Evolutionary conservation across 345 rosid genomes (phyloP).

Genomic region (Camelina neglecta): DNA sequence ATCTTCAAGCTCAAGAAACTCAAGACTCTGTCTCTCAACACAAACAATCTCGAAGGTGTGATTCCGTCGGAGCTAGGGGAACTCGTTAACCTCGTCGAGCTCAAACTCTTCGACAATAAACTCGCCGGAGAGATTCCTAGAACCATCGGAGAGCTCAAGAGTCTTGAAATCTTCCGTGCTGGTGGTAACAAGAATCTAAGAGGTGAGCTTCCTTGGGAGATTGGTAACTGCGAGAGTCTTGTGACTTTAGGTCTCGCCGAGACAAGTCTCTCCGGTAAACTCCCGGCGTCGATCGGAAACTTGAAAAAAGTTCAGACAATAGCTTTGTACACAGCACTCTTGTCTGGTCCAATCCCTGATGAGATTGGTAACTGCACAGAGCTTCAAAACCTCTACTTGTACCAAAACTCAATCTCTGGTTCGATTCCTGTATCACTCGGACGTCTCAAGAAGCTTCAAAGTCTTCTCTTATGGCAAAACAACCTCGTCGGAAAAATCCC

Average conservation of each 20-base stretch:
- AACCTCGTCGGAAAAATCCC: conserved; percentile 85
- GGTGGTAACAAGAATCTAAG: conserved; percentile 91
- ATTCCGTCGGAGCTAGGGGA: conserved; percentile 77
- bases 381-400: conserved; percentile 79
- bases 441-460: conserved; percentile 75
- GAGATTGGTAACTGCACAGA: conserved; percentile 87
- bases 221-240: conserved; percentile 82
- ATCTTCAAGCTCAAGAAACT: conserved; percentile 68
- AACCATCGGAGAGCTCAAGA: conserved; percentile 67
- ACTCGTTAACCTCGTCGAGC: conserved; percentile 57
- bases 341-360: conserved; percentile 81
- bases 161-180: conserved; percentile 64
- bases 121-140: conserved; percentile 73
- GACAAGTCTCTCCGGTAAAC: conserved; percentile 85
- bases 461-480: conserved; percentile 88
- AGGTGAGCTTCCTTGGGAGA: conserved; percentile 90
- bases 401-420: conserved; percentile 89
- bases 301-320: conserved; percentile 75
- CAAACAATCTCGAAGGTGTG: conserved; percentile 78
- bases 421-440: conserved; percentile 70
- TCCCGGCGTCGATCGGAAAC: conserved; percentile 76
- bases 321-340: conserved; percentile 73
- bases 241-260: conserved; percentile 89
- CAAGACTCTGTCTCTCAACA: conserved; percentile 60
- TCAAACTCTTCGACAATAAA: conserved; percentile 81